Base-by-base conservation (phyloP, 179 eudicot species). In the Silene noctiflora region DNA sequence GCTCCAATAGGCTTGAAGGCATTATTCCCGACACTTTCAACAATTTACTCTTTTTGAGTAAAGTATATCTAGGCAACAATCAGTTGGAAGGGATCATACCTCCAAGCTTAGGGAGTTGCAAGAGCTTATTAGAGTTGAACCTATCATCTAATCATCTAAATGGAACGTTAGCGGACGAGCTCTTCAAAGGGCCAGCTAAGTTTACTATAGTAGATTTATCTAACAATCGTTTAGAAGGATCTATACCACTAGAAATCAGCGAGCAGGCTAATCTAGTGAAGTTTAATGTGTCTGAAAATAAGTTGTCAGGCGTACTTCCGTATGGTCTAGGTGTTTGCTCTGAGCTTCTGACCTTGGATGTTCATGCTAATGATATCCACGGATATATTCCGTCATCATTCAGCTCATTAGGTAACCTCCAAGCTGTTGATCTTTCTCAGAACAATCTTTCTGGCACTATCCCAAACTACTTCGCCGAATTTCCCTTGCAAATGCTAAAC, bases 51-150 rank as follows among this genome's bases (percentile, higher is more conserved):
- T 24, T 3, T 24, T 27, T 80, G 63, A n/a, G 58, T 0, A 4
- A 13, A 0, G 46, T 80, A 35, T 7, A 9, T 74, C 21, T 76
- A 20, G 0, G 6, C 14, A 25, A 12, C 9, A 80, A 80, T 66
- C 27, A 21, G 20, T 58, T 80, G 29, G 58, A 63, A 63, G 82
- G 82, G 16, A 48, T 44, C 11, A 63, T 80, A 27, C 82, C 82
- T 48, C 29, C 75, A 20, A 70, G 59, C n/a, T 55, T 75, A n/a
- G 79, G 78, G 44, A 63, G 56, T 59, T 80, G 82, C 70, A 61
- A 63, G 29, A 69, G n/a, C 44, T 55, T 80, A 64, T 33, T 69
- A 48, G 4, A 19, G 19, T 29, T 80, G 44, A 5, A 12, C 10
- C 71, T 80, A 3, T 20, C 64, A 17, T 8, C 53, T 4, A 80